A percentile compares a stretch with the other conserved stretches of the same genome.
These are phyloP conservation scores for Theobroma cacao DNA, from an alignment of 345 rosid genomes.

Conservation along the genomic window DNA sequence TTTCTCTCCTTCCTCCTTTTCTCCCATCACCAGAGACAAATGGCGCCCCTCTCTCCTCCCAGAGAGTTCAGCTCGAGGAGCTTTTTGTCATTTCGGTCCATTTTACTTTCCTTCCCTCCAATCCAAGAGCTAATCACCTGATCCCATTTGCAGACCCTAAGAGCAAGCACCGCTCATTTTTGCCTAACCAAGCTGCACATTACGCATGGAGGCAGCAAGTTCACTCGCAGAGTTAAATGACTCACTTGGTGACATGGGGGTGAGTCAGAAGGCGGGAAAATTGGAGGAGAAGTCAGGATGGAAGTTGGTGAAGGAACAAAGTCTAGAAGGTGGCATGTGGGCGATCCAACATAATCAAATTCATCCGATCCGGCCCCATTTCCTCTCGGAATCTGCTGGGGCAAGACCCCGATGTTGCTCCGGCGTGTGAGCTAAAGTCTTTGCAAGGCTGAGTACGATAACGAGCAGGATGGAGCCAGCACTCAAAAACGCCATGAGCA, in stretches of 20 bases:
- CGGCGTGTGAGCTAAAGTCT: too few species aligned
- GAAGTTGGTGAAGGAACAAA: constrained; percentile 44
- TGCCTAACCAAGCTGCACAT: constrained; percentile 30
- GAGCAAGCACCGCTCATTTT: constrained; percentile 19
- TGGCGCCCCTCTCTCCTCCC: too few species aligned
- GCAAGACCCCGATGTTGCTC: too few species aligned
- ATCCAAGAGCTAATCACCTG: too few species aligned
- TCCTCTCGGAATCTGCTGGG: constrained; percentile 27
- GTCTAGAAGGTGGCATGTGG: constrained; percentile 29
- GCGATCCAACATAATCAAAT: constrained; percentile 30
- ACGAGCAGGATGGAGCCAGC: too few species aligned
- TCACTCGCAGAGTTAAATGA: constrained; percentile 22
- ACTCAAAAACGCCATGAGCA: too few species aligned
- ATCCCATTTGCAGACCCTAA: constrained; percentile 19
- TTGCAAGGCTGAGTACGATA: too few species aligned
- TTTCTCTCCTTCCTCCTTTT: too few species aligned
- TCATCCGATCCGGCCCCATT: constrained; percentile 26
- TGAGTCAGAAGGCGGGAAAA: constrained; percentile 44
- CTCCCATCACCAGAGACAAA: too few species aligned
- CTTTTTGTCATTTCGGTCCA: too few species aligned
- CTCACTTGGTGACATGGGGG: constrained; percentile 49
- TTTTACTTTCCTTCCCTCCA: too few species aligned
- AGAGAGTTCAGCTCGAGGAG: too few species aligned
- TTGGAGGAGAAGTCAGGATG: constrained; percentile 35
- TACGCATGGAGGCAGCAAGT: constrained; percentile 41